Conservation (phyloP, 2,329 filamentous ascomycete genomes). For the Xylaria sp. region DNA sequence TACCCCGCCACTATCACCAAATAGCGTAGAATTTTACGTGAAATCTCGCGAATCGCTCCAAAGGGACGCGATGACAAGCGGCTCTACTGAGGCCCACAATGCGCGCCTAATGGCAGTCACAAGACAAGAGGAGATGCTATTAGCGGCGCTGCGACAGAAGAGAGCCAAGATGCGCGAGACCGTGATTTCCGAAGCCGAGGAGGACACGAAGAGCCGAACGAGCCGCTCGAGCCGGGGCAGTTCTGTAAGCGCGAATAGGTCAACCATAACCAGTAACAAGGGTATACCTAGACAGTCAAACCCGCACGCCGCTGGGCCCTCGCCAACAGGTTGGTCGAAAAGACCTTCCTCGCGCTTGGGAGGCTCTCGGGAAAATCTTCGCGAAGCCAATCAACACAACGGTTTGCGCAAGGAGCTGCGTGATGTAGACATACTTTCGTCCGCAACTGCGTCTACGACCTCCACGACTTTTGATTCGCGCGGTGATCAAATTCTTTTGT, state of each 20-base stretch:
- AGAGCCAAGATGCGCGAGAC: slow-evolving; percentile 66
- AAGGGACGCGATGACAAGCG: slow-evolving; percentile 44
- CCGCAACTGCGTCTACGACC: slow-evolving; percentile 32
- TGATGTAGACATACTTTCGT: slow-evolving; percentile 29
- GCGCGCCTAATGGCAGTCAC: slow-evolving; percentile 68
- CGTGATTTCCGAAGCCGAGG: slow-evolving; percentile 57
- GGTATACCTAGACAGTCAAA: not conserved
- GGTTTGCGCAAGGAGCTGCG: slow-evolving; percentile 5
- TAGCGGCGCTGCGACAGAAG: slow-evolving; percentile 67
- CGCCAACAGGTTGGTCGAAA: slow-evolving; percentile 21
- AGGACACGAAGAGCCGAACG: slow-evolving; percentile 45
- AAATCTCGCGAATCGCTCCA: slow-evolving; percentile 52
- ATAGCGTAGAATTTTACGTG: slow-evolving; percentile 62
- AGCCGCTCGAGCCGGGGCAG: slow-evolving; percentile 26
- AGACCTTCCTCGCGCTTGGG: slow-evolving; percentile 22
- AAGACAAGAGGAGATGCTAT: slow-evolving; percentile 67
- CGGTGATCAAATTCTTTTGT: slow-evolving; percentile 50
- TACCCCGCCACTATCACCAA: slow-evolving; percentile 64
- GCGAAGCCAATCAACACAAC: slow-evolving; percentile 6
- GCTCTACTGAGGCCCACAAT: slow-evolving; percentile 47
- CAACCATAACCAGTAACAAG: not conserved
- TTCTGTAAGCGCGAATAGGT: slow-evolving; percentile 21
- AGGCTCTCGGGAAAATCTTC: slow-evolving; percentile 23
- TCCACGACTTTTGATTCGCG: slow-evolving; percentile 39
- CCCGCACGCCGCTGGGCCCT: not conserved